Percentiles rank a stretch among this genome's conserved stretches.
Evolutionary conservation across 108 stramenopile genomes (phyloP).

Genomic region (Craspedostauros australis): DNA sequence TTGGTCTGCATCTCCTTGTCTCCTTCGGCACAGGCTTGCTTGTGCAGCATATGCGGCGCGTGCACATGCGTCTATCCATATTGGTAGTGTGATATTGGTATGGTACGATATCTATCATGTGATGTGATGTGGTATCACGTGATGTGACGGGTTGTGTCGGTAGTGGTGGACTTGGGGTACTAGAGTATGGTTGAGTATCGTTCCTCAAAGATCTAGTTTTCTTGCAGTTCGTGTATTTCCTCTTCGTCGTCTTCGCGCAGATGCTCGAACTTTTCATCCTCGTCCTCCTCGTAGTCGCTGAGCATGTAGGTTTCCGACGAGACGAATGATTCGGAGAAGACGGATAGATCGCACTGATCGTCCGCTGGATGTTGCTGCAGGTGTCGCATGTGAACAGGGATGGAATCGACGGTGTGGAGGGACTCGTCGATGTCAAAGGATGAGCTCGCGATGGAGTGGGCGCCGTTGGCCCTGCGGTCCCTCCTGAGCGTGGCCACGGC

Average conservation of each 20-base stretch:
- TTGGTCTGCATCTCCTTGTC: no score
- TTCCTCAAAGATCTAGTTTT: background rate
- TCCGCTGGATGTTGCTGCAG: conserved; percentile 5
- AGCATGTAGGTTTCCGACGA: conserved; percentile 18
- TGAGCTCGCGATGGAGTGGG: background rate
- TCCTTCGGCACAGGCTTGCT: no score
- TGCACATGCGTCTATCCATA: no score
- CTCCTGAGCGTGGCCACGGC: no score
- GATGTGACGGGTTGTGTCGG: no score
- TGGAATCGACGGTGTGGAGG: conserved; percentile 13
- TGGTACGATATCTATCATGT: no score
- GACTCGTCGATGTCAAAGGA: conserved; percentile 20
- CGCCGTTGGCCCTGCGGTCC: conserved; percentile 8
- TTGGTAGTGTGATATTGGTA: no score
- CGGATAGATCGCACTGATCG: conserved; percentile 20
- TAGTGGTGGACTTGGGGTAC: no score
- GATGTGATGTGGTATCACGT: no score
- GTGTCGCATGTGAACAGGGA: conserved; percentile 11
- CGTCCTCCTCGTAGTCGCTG: conserved; percentile 16
- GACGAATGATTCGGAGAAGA: conserved; percentile 27
- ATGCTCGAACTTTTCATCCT: conserved; percentile 12
- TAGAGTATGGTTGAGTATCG: background rate
- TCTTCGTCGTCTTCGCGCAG: conserved; percentile 11
- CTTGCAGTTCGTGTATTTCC: background rate
- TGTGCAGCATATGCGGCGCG: no score